Conservation (phyloP, 345 rosid genomes). For the Boechera divaricarpa region DNA sequence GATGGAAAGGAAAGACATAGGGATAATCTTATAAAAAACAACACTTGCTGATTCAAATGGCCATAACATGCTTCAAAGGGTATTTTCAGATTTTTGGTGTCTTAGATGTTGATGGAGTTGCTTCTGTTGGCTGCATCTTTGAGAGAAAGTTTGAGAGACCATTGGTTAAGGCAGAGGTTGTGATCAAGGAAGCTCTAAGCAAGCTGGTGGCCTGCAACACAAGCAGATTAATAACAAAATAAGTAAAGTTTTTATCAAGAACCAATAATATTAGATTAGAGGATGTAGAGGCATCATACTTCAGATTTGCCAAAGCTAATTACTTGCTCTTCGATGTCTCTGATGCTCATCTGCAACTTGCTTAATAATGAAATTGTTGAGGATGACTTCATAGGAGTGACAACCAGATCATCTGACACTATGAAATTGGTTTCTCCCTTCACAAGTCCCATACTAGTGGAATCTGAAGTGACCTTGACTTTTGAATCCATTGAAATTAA, state of each 20-base stretch:
- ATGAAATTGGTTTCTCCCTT: conserved; percentile 27
- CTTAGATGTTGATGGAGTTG: conserved; percentile 5
- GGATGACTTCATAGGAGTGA: conserved; percentile 38
- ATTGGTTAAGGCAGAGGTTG: conserved; percentile 29
- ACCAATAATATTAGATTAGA: background rate
- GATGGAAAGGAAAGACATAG: background rate
- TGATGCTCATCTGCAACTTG: conserved; percentile 18
- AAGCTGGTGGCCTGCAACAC: conserved; percentile 36
- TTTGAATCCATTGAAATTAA: background rate
- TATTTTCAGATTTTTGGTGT: conserved; percentile 16
- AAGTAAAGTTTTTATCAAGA: background rate
- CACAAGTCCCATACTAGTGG: conserved; percentile 2
- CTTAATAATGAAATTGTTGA: conserved; percentile 22
- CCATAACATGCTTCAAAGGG: conserved; percentile 5
- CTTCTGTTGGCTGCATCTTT: conserved; percentile 12
- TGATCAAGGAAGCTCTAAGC: conserved; percentile 31
- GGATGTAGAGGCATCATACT: background rate
- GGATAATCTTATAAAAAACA: background rate
- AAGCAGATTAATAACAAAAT: background rate
- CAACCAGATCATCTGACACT: conserved; percentile 33
- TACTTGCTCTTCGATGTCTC: conserved; percentile 34
- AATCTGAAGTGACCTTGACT: background rate
- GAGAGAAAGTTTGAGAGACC: conserved; percentile 29
- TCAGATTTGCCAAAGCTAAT: conserved; percentile 34
- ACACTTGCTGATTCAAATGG: background rate